Evolutionary conservation across 345 rosid genomes (phyloP).

Genomic region (Raphanus raphanistrum): DNA sequence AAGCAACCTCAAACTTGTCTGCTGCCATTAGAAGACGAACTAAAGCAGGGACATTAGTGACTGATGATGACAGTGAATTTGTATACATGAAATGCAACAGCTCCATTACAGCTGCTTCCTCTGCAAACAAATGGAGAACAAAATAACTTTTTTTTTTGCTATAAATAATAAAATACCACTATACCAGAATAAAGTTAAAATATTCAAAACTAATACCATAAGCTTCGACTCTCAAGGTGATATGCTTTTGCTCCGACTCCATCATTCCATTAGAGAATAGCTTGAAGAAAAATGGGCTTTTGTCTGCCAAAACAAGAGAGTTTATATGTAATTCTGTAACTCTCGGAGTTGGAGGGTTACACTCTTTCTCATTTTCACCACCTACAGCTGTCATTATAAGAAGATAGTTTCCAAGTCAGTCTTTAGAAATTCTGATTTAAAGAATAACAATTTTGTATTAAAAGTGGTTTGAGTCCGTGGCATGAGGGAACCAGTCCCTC

Average conservation of each 20-base stretch:
- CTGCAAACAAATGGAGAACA: conserved; percentile 40
- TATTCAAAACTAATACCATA: conserved; percentile 51
- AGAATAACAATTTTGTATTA: too few species aligned
- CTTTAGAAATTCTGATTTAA: background rate
- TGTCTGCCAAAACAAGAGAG: conserved; percentile 76
- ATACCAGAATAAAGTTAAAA: background rate
- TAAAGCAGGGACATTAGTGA: conserved; percentile 47
- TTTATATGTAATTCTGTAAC: conserved; percentile 66
- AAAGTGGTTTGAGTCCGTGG: conserved; percentile 46
- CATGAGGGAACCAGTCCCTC: background rate
- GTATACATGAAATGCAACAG: conserved; percentile 77
- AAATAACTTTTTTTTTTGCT: background rate
- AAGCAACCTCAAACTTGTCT: conserved; percentile 80
- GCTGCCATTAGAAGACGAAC: conserved; percentile 78
- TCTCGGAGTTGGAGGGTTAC: conserved; percentile 43
- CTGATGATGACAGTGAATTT: conserved; percentile 52
- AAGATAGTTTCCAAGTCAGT: background rate
- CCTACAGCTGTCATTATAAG: background rate
- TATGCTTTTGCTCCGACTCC: conserved; percentile 66
- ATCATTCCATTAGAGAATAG: conserved; percentile 81
- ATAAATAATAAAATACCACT: background rate
- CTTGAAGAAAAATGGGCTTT: conserved; percentile 72
- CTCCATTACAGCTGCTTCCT: conserved; percentile 78
- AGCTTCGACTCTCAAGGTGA: conserved; percentile 65
- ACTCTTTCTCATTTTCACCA: conserved; percentile 42